Evolutionary conservation across 305 asterid genomes (phyloP), one percentile per base, ranked within the genome.

Genomic region (Plantago coronopus): DNA sequence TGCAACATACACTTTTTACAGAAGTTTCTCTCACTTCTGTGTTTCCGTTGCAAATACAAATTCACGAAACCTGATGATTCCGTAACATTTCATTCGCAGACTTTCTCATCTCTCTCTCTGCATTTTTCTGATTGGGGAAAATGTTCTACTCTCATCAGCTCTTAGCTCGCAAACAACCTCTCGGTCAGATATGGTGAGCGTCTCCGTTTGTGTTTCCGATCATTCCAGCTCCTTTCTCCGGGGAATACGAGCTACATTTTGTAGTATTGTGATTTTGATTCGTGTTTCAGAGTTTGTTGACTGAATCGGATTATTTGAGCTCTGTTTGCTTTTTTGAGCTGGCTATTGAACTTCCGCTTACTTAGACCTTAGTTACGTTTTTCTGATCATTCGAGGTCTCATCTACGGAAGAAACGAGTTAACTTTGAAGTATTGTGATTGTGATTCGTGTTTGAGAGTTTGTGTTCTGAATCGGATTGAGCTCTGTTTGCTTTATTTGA

Each of bases 71-170:
- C 31, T 2, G 31, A 25, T 2, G 5, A 25, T 2, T 25, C 31
- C 5, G 4, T 25, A 2, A 2, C 31, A 25, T 25, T 25, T 8
- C 34, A 3, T 27, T 11, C 12, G 43, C 43, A 38, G 12, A 38
- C 1, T 38, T 11, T 8, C 12, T 6, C 11, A 7, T 34, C 5
- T 10, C 5, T 31, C 38, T 38, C 43, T 38, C 15, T 11, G 43
- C 42, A 37, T 37, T 37, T 10, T 38, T 27, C 12, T 14, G 37
- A 23, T 18, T 14, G 11, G 11, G 4, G n/a, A 57, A 22, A 40
- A 86, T 88, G 98, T 91, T 88, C 55, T 91, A 84, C 83, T 91
- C 96, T 48, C 95, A 82, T 53, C 90, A 82, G 85, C 89, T 93
- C 0, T 88, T 89, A 18, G 97, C 98, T 67, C 94, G 95, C 65